These are phyloP conservation scores for Taphrina populina DNA, from an alignment of 1,139 yeast genomes.

Conservation along the genomic window DNA sequence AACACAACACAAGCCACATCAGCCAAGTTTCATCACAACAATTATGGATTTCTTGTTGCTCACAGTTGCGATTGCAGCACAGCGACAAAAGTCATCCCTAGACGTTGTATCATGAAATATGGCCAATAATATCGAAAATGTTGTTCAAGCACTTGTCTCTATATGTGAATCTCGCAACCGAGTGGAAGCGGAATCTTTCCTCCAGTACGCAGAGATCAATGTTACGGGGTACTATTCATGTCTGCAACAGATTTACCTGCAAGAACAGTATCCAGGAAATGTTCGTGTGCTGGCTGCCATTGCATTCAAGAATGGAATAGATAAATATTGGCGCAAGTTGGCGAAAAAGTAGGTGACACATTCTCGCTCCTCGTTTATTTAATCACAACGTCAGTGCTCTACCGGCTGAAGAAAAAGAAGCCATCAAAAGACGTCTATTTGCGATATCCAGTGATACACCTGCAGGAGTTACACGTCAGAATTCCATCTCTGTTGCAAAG, in stretches of 20 bases:
- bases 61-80: too few relatives aligned
- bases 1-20: too few relatives aligned
- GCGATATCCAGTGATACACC: constrained; percentile 49
- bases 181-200: constrained; percentile 8
- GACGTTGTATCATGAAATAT: too few relatives aligned
- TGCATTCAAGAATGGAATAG: constrained; percentile 82
- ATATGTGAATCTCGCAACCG: neutral
- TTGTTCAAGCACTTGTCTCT: neutral
- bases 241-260: constrained; percentile 61
- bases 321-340: constrained; percentile 75
- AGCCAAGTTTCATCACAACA: too few relatives aligned
- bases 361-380: too few relatives aligned
- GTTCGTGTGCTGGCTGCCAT: constrained; percentile 84
- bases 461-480: constrained; percentile 74
- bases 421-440: constrained; percentile 60
- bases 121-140: neutral
- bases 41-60: too few relatives aligned
- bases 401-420: constrained; percentile 62
- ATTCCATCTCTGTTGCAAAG: constrained; percentile 75
- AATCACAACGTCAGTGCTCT: constrained; percentile 49
- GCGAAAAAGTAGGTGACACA: constrained; percentile 45
- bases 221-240: constrained; percentile 50
- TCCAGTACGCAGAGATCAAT: constrained; percentile 11
- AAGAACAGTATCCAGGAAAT: constrained; percentile 56
- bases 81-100: too few relatives aligned